A percentile compares a stretch with the other conserved stretches of the same genome.
Conservation (phyloP, 331 rosid species). For the Spiraea crenata region DNA sequence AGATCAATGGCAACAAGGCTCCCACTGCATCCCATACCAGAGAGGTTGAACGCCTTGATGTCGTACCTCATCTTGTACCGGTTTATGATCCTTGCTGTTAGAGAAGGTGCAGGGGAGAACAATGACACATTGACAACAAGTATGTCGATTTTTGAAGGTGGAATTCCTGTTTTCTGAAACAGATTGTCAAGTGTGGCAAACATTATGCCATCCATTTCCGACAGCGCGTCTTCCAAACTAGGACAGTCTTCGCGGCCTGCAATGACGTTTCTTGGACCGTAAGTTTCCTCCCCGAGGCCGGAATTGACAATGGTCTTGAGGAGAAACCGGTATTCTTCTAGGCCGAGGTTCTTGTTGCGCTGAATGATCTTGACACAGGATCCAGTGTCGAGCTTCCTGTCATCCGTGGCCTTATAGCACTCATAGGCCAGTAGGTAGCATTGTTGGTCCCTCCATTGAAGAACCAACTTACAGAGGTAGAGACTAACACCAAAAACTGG, state of each 20-base stretch:
- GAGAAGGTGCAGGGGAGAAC: constrained; percentile 68
- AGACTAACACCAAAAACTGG: constrained; percentile 41
- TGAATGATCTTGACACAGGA: constrained; percentile 37
- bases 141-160: constrained; percentile 56
- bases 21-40: constrained; percentile 90
- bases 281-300: constrained; percentile 78
- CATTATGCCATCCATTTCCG: constrained; percentile 68
- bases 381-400: constrained; percentile 50
- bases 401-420: constrained; percentile 63
- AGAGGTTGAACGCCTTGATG: constrained; percentile 53
- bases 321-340: constrained; percentile 69
- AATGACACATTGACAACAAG: constrained; percentile 76
- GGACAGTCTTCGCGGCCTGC: constrained; percentile 55
- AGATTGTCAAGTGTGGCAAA: constrained; percentile 59
- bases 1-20: constrained; percentile 71
- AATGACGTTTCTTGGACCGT: constrained; percentile 57
- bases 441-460: constrained; percentile 42
- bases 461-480: constrained; percentile 29
- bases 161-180: constrained; percentile 37
- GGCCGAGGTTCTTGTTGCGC: constrained; percentile 54
- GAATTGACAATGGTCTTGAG: constrained; percentile 74
- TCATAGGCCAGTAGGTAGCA: constrained; percentile 81
- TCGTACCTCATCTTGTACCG: constrained; percentile 70
- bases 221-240: constrained; percentile 29
- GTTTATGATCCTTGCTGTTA: constrained; percentile 66